phyloP scores from a whole-genome alignment of 805 yeast species.

The Debaryomyces castellii region DNA sequence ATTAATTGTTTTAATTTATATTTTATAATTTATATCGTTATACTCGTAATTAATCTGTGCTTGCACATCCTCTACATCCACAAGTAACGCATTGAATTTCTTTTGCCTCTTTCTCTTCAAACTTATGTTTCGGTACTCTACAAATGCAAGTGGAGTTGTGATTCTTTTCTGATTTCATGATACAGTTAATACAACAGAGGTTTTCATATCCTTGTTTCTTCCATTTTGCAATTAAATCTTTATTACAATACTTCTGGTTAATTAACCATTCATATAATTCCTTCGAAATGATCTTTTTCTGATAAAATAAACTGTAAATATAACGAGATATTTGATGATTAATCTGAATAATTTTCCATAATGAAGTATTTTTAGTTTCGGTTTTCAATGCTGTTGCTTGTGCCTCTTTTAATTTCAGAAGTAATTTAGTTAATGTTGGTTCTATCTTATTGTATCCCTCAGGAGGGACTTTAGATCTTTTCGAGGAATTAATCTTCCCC shows the following conservation, averaged over 20 bases:
- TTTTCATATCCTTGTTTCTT: slow-evolving; percentile 82
- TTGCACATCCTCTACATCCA: slow-evolving; percentile 85
- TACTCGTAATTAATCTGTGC: slow-evolving; percentile 49
- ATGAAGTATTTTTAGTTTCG: slow-evolving; percentile 52
- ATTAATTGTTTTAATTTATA: slow-evolving; percentile 1
- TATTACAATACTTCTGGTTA: slow-evolving; percentile 65
- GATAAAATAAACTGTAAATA: slow-evolving; percentile 70
- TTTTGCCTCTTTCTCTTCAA: slow-evolving; percentile 29
- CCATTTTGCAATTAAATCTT: slow-evolving; percentile 76
- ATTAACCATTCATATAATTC: slow-evolving; percentile 75
- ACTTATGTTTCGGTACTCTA: slow-evolving; percentile 69
- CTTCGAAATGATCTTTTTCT: slow-evolving; percentile 62
- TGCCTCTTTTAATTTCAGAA: slow-evolving; percentile 53
- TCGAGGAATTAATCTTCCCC: slow-evolving; percentile 45
- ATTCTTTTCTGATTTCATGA: slow-evolving; percentile 58
- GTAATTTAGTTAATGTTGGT: slow-evolving; percentile 63
- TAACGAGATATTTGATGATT: slow-evolving; percentile 76
- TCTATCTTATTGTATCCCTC: slow-evolving; percentile 69
- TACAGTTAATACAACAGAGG: slow-evolving; percentile 80
- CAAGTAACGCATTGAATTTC: slow-evolving; percentile 66
- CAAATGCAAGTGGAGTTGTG: slow-evolving; percentile 75
- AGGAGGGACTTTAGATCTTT: slow-evolving; percentile 58
- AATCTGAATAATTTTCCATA: slow-evolving; percentile 71
- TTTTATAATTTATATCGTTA: neutral
- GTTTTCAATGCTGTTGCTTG: slow-evolving; percentile 33